Evolutionary conservation across 805 yeast species (phyloP).

Genomic region (Pichia insulana): DNA sequence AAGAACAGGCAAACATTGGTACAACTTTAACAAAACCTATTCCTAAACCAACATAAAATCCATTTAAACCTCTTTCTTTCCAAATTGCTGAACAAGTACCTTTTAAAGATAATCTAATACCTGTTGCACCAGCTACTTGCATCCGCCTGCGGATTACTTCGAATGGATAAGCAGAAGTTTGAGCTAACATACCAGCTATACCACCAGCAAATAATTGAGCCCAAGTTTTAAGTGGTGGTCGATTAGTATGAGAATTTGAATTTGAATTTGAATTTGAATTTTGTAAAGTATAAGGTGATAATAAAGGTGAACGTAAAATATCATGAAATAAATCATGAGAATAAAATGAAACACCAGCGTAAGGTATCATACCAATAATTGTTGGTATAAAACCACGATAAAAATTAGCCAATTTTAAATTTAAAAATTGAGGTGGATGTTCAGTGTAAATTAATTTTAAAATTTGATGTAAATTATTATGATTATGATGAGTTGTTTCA

Average conservation of each 20-base stretch:
- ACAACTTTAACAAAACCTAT: constrained; percentile 92
- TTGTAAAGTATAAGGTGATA: constrained; percentile 47
- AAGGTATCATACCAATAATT: constrained; percentile 90
- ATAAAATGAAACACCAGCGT: constrained; percentile 95
- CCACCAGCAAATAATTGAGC: constrained; percentile 95
- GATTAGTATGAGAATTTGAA: constrained; percentile 30
- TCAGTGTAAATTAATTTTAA: constrained; percentile 26
- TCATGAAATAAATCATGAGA: constrained; percentile 91
- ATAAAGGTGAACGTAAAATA: constrained; percentile 52
- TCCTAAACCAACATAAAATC: constrained; percentile 89
- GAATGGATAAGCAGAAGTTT: constrained; percentile 93
- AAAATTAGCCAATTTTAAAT: constrained; percentile 62
- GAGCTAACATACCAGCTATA: constrained; percentile 88
- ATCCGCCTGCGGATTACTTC: constrained; percentile 90
- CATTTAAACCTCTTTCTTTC: constrained; percentile 69
- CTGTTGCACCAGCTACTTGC: constrained; percentile 86
- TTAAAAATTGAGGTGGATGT: too few relatives aligned
- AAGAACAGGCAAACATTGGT: constrained; percentile 96
- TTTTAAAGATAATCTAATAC: constrained; percentile 44
- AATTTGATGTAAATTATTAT: constrained; percentile 22
- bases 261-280: constrained; percentile 19
- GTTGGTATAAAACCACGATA: constrained; percentile 95
- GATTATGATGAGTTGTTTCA: constrained; percentile 44
- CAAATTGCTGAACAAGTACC: constrained; percentile 53
- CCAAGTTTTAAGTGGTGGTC: constrained; percentile 75